Percentiles rank a stretch among this genome's conserved stretches.
phyloP scores from a whole-genome alignment of 768 basidiomycete genomes.

The Porpolomopsis calyptriformis region DNA sequence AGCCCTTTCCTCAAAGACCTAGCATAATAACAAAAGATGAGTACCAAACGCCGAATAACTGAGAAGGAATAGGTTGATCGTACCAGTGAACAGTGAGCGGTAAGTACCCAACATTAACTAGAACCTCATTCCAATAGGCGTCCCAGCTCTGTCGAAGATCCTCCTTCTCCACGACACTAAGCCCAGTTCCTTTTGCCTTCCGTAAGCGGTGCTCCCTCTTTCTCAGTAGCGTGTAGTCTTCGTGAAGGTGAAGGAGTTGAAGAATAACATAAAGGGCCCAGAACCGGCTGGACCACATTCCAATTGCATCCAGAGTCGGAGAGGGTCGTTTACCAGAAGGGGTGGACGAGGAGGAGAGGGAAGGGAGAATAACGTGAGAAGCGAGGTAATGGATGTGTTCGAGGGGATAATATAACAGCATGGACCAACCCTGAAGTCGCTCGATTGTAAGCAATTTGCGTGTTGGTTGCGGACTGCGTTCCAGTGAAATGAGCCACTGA shows the following conservation, averaged over 20 bases:
- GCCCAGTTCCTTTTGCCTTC: conserved; percentile 44
- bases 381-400: conserved; percentile 64
- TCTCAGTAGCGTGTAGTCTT: conserved; percentile 53
- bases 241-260: conserved; percentile 61
- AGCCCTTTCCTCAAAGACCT: conserved; percentile 66
- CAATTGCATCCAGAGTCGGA: conserved; percentile 38
- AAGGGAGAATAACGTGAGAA: conserved; percentile 33
- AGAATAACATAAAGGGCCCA: conserved; percentile 75
- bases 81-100: conserved; percentile 82
- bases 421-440: conserved; percentile 68
- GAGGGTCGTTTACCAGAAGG: conserved; percentile 30
- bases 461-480: conserved; percentile 62
- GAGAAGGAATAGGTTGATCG: conserved; percentile 9
- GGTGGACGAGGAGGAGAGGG: conserved; percentile 31
- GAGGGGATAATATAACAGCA: conserved; percentile 72
- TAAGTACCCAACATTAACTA: conserved; percentile 67
- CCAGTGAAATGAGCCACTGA: conserved; percentile 70
- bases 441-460: conserved; percentile 64
- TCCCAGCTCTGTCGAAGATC: conserved; percentile 53
- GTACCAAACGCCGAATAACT: background rate
- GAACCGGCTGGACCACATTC: conserved; percentile 67
- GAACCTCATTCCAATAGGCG: conserved; percentile 58
- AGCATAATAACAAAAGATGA: background rate
- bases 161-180: conserved; percentile 39
- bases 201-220: conserved; percentile 43